A percentile compares a stretch with the other conserved stretches of the same genome.
These are phyloP conservation scores for Phalaenopsis equestris DNA, from an alignment of 106 monocot genomes.

Conservation along the genomic window DNA sequence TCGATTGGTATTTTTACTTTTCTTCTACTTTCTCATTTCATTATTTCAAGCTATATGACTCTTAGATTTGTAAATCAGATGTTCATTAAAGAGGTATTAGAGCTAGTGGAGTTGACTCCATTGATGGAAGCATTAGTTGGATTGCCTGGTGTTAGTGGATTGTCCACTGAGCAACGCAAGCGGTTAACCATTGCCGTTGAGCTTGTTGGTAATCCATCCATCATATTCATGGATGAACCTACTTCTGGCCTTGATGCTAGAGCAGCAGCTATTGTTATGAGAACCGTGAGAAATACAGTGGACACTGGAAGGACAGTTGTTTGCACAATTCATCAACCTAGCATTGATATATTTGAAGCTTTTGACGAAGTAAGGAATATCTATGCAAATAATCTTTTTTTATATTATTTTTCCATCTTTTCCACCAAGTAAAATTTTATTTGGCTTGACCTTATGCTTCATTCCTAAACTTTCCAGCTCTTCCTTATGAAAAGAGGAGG, in stretches of 20 bases:
- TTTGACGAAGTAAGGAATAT: constrained; percentile 21
- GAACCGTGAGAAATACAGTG: constrained; percentile 27
- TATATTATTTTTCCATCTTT: background rate
- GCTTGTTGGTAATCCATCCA: constrained; percentile 36
- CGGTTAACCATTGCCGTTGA: constrained; percentile 33
- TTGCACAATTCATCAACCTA: constrained; percentile 37
- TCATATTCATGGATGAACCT: constrained; percentile 38
- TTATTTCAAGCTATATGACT: background rate
- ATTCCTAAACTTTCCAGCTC: constrained; percentile 9
- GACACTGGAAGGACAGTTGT: constrained; percentile 30
- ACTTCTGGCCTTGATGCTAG: constrained; percentile 30
- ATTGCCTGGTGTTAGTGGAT: constrained; percentile 21
- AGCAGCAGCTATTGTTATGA: constrained; percentile 33
- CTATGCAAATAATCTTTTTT: background rate
- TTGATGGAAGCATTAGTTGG: constrained; percentile 24
- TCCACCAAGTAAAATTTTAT: background rate
- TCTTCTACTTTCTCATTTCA: background rate
- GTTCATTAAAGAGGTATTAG: constrained; percentile 27
- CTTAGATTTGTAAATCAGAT: constrained; percentile 7
- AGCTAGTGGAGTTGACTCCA: constrained; percentile 12
- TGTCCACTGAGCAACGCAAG: constrained; percentile 28
- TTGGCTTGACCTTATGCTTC: background rate
- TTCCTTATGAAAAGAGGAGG: constrained; percentile 17
- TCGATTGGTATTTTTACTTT: background rate
- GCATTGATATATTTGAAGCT: constrained; percentile 34